phyloP scores from a whole-genome alignment of 805 yeast species.

The Scheffersomyces lignosus region DNA sequence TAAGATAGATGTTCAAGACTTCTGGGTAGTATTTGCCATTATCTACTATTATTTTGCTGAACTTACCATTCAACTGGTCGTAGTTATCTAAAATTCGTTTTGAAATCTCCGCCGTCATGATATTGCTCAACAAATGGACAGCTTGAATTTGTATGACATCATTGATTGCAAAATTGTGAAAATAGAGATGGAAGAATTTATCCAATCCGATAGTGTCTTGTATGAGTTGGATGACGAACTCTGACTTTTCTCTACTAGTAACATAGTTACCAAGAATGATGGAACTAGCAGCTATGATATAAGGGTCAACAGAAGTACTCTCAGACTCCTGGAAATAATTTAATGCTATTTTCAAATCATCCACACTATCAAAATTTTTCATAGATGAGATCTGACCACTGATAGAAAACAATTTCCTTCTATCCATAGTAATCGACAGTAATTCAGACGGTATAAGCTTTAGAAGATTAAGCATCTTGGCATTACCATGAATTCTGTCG shows the following conservation, averaged over 20 bases:
- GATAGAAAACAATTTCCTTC: slow-evolving; percentile 31
- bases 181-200: slow-evolving; percentile 19
- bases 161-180: slow-evolving; percentile 15
- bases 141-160: slow-evolving; percentile 41
- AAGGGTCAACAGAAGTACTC: slow-evolving; percentile 12
- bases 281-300: slow-evolving; percentile 29
- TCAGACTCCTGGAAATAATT: slow-evolving; percentile 7
- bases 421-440: neutral
- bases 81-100: slow-evolving; percentile 12
- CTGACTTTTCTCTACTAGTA: slow-evolving; percentile 16
- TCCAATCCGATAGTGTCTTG: slow-evolving; percentile 5
- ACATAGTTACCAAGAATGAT: slow-evolving; percentile 39
- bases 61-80: slow-evolving; percentile 11
- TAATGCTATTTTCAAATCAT: slow-evolving; percentile 19
- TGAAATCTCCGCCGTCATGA: slow-evolving; percentile 16
- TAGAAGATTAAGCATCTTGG: neutral
- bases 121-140: slow-evolving; percentile 34
- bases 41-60: slow-evolving; percentile 30
- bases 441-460: neutral
- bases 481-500: neutral
- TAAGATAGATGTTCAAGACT: slow-evolving; percentile 23
- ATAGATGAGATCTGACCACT: slow-evolving; percentile 36
- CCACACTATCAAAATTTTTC: slow-evolving; percentile 23
- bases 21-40: slow-evolving; percentile 37
- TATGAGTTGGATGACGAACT: slow-evolving; percentile 9